Evolutionary conservation across 352 stramenopile species (phyloP), one percentile per base, ranked within the genome.

Genomic region (Blastocystis sp.): DNA sequence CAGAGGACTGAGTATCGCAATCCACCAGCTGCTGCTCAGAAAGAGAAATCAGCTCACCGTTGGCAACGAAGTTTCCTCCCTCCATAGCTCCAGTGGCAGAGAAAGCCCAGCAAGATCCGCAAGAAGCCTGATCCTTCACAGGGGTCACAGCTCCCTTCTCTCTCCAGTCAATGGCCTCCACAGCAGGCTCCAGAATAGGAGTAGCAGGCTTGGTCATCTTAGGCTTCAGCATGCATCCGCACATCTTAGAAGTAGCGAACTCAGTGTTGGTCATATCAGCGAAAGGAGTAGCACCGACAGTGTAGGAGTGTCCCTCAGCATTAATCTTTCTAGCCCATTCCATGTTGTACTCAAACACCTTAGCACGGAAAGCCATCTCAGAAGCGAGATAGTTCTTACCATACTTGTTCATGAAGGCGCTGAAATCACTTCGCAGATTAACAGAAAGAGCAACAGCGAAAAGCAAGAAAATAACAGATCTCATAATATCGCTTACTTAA

Each of bases 91-190:
- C 97, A 6, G 96, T 98, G 4, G 97, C 95, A 20, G 96, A 98
- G 93, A 99, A 99, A 16, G 96, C 95, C 96, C 97, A 99, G 93
- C 97, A 99, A 62, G 95, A 98, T 69, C 97, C 97, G 91, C 97
- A 99, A 47, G 95, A 93, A 76, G 96, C 97, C 91, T 99, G 97
- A 91, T 99, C 98, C 92, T 99, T 98, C 5, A 99, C 95, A 0
- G 93, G 93, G 16, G 96, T 98, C 9, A 99, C 96, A 16, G 92
- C 95, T 65, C 97, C 97, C 90, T 98, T 95, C 9, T 91, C 82
- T 63, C 93, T 90, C 97, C 97, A 99, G 92, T 99, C 95, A 30
- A 98, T 91, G n/a, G 92, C 90, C 0, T 94, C 91, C 50, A 53
- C 69, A 50, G 66, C 62, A 41, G 56, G 63, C 18, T 66, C 63